A percentile compares a stretch with the other conserved stretches of the same genome.
phyloP scores from a whole-genome alignment of 257 asterid species.

The Scutellaria barbata region DNA sequence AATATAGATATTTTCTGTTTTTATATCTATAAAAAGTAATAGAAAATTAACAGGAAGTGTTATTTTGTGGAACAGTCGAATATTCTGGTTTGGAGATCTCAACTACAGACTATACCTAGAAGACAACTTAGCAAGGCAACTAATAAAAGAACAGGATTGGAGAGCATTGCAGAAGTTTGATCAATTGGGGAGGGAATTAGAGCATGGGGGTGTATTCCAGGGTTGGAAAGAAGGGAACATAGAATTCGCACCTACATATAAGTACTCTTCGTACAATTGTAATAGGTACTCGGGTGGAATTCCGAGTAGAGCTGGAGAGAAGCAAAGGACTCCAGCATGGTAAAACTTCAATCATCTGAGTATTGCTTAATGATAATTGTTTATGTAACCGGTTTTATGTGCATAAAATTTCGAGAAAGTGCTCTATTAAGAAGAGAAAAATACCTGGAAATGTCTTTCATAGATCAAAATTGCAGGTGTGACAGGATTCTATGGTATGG shows the following conservation, averaged over 20 bases:
- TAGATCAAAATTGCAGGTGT: slow-evolving; percentile 62
- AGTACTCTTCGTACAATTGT: slow-evolving; percentile 74
- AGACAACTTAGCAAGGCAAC: slow-evolving; percentile 77
- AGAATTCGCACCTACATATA: slow-evolving; percentile 90
- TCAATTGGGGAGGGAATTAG: slow-evolving; percentile 79
- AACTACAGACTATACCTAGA: slow-evolving; percentile 87
- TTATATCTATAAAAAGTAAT: neutral
- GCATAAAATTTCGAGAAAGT: neutral
- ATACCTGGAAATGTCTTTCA: slow-evolving; percentile 20
- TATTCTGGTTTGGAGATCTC: slow-evolving; percentile 99
- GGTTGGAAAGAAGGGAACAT: slow-evolving; percentile 94
- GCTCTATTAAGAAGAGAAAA: slow-evolving; percentile 7
- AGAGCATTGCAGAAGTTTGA: slow-evolving; percentile 72
- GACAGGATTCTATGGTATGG: slow-evolving; percentile 95
- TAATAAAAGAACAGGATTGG: slow-evolving; percentile 74
- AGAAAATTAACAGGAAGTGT: slow-evolving; percentile 26
- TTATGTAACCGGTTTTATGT: neutral
- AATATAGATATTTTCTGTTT: neutral
- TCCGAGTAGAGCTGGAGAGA: slow-evolving; percentile 77
- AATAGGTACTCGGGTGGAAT: slow-evolving; percentile 85
- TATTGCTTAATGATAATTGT: slow-evolving; percentile 21
- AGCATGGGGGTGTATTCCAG: slow-evolving; percentile 80
- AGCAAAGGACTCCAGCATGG: slow-evolving; percentile 99
- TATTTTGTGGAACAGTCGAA: slow-evolving; percentile 69
- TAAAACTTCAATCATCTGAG: slow-evolving; percentile 38